phyloP scores from a whole-genome alignment of 257 asterid genomes.

The Knoxia roxburghii region DNA sequence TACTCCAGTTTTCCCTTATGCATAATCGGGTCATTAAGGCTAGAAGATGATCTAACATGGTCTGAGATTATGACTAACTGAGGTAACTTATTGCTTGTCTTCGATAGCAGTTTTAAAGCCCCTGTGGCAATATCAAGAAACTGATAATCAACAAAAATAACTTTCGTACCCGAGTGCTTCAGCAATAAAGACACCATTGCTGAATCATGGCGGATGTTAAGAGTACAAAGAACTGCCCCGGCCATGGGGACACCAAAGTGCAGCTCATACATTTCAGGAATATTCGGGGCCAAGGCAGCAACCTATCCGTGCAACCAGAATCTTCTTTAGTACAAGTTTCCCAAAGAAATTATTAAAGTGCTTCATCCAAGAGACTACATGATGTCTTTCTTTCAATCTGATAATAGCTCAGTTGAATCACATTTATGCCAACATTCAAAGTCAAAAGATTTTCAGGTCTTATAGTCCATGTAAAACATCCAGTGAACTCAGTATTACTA shows the following conservation, averaged over 20 bases:
- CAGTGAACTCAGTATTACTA: not conserved
- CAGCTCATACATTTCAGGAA: conserved; percentile 33
- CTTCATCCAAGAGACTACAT: not conserved
- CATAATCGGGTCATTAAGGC: not conserved
- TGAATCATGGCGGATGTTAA: conserved; percentile 32
- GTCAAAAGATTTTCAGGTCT: not conserved
- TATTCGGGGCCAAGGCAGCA: conserved; percentile 33
- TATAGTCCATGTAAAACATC: not conserved
- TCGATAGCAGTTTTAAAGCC: conserved; percentile 19
- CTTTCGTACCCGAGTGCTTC: conserved; percentile 29
- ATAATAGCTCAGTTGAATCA: not conserved
- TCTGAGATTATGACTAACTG: conserved; percentile 19
- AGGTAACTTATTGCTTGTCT: conserved; percentile 14
- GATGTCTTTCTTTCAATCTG: not conserved
- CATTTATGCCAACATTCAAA: not conserved
- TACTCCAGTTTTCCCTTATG: conserved; percentile 14
- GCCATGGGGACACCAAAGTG: conserved; percentile 38
- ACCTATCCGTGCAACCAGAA: conserved; percentile 18
- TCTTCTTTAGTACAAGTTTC: not conserved
- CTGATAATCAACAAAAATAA: conserved; percentile 27
- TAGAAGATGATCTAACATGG: not conserved
- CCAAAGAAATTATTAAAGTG: not conserved
- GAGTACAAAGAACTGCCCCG: conserved; percentile 32
- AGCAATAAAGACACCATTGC: conserved; percentile 20
- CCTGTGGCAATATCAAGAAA: conserved; percentile 19